These are phyloP conservation scores for Blumeria hordei DNA, from an alignment of 2,329 filamentous ascomycete species.

Conservation along the genomic window DNA sequence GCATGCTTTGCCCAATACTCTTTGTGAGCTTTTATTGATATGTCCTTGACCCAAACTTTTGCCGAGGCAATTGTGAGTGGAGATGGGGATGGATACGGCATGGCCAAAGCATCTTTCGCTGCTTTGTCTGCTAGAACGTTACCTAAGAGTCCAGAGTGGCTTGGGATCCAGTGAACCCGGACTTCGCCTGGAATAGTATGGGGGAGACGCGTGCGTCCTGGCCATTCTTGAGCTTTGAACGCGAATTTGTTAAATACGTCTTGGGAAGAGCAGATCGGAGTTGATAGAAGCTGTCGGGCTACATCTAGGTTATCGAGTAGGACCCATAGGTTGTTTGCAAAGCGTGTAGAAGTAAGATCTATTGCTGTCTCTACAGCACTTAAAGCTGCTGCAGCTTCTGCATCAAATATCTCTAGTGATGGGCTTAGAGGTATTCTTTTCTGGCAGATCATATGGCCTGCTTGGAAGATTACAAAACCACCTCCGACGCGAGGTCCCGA, in stretches of 20 bases:
- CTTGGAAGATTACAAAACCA: background rate
- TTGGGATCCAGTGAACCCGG: background rate
- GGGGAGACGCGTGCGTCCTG: background rate
- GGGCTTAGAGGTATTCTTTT: background rate
- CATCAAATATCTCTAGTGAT: background rate
- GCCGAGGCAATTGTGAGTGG: background rate
- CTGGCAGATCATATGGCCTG: background rate
- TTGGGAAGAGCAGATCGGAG: background rate
- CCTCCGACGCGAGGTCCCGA: background rate
- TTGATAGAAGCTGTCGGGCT: background rate
- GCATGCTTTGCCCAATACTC: background rate
- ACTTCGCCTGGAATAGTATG: background rate
- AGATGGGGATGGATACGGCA: background rate
- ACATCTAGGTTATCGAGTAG: background rate
- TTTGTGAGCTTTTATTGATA: background rate
- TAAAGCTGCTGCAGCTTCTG: background rate
- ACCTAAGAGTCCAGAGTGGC: background rate
- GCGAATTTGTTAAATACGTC: background rate
- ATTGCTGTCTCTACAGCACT: background rate
- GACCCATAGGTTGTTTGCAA: background rate
- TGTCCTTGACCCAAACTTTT: background rate
- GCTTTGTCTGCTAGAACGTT: background rate
- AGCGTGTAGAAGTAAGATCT: background rate
- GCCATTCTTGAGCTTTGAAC: background rate
- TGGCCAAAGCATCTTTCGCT: background rate